Evolutionary conservation across 495 filamentous ascomycete genomes (phyloP), one percentile per base, ranked within the genome.

Genomic region (Immersiella caudata): DNA sequence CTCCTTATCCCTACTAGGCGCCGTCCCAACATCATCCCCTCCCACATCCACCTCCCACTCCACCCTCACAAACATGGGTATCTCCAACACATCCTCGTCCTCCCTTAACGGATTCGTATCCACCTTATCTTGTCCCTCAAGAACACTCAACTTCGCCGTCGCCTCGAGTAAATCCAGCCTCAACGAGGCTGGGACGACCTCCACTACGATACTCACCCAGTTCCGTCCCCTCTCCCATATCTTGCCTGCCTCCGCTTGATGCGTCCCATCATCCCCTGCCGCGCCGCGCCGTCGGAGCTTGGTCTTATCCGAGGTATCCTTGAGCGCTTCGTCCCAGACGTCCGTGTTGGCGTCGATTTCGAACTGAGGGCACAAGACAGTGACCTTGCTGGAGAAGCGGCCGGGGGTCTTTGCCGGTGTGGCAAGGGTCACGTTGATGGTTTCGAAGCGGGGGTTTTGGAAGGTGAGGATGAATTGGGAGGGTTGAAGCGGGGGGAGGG

Each of bases 141-240:
- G 24, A 21, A 14, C 14, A 4, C 24, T 35, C 21, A 62, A 51
- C 33, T 57, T 35, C 8, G 66, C 65, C 25, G 73, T 76, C 27
- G 61, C 68, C 22, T 62, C 59, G 1, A 75, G 61, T 29, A 71
- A 65, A 25, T 74, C 79, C n/a, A 75, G 63, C 35, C 75, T 73
- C 46, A 88, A 67, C 24, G 76, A 78, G 0, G 91, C 90, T 6
- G 93, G 93, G 6, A 97, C 85, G 12, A 99, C 90, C 76, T 99
- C 95, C 18, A 99, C 81, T 7, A 97, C 91, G 7, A 99, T 90
- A 56, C 86, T 91, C 1, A 93, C 94, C 92, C 93, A 97, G 74
- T 97, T 99, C n/a, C 94, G 83, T 0, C 94, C 94, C 66, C 89
- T 86, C 66, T 97, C 93, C 92, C 93, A 99, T 26, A 99, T 88